phyloP scores from a whole-genome alignment of 1,139 yeast species.

The Komagataea norvegica region DNA sequence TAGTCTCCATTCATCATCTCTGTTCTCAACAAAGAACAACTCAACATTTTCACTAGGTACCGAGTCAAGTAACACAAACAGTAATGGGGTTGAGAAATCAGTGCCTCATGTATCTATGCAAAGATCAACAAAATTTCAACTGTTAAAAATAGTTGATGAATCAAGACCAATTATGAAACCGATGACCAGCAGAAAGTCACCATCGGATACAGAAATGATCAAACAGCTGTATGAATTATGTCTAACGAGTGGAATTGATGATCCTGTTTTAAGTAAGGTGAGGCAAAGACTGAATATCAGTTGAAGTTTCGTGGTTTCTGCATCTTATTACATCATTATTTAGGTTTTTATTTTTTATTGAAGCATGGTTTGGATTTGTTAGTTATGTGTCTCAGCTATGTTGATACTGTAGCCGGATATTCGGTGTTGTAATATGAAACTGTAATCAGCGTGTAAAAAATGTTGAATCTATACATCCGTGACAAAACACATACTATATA shows the following conservation, averaged over 20 bases:
- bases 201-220: constrained; percentile 19
- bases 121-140: constrained; percentile 8
- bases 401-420: too few relatives aligned
- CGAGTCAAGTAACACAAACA: background rate
- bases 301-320: too few relatives aligned
- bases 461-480: too few relatives aligned
- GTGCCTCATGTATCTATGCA: background rate
- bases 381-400: too few relatives aligned
- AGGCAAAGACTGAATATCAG: constrained; percentile 15
- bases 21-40: constrained; percentile 8
- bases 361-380: too few relatives aligned
- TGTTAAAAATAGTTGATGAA: constrained; percentile 6
- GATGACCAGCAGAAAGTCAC: constrained; percentile 8
- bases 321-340: too few relatives aligned
- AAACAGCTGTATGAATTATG: constrained; percentile 22
- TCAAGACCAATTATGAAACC: constrained; percentile 1
- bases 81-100: background rate
- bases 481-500: too few relatives aligned
- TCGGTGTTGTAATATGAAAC: too few relatives aligned
- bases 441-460: too few relatives aligned
- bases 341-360: too few relatives aligned
- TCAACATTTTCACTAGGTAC: constrained; percentile 6
- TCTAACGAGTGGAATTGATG: constrained; percentile 16
- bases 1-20: constrained; percentile 7
- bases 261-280: constrained; percentile 20